Evolutionary conservation across 148 eudicot species (phyloP), one percentile per base, ranked within the genome.

Genomic region (Vaccinium darrowii): DNA sequence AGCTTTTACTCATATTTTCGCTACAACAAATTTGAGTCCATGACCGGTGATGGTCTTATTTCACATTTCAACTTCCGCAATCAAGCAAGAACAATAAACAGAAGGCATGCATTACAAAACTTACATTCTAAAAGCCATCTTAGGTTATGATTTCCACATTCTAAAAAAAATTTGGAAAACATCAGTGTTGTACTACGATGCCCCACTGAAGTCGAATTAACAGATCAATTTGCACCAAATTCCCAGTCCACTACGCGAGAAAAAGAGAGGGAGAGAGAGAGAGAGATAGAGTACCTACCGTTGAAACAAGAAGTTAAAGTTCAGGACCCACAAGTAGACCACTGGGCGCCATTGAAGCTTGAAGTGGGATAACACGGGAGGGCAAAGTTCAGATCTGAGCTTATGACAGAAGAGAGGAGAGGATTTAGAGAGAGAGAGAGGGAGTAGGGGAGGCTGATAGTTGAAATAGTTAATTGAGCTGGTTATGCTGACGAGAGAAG

Each of bases 361-460:
- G 27, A 76, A 63, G 81, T 79, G 65, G 47, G 71, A 50, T 39
- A 50, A 39, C 19, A 16, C 49, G 84, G 23, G 10, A 7, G n/a
- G 23, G 27, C 47, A 16, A 81, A 81, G 69, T 76, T 62, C 69
- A 86, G 87, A 85, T 81, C 87, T 85, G 81, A 76, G 81, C 84
- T 81, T 72, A 10, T 9, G 39, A 56, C 47, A 36, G 21, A 13
- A 25, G 15, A 60, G 23, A 54, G 6, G 13, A 27, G 21, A 43
- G 84, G 27, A 19, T 30, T 8, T 39, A 43, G 14, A 81, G 25
- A 43, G 21, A 15, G 11, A 39, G 53, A 77, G 81, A 58, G 60
- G 50, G 73, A 60, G 58, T 54, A 54, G 15, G 19, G 43, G 53
- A 82, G 30, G 36, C 36, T 33, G 36, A 1, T 33, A 33, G 36